phyloP scores from a whole-genome alignment of 805 yeast species.

The Cephaloascus albidus region DNA sequence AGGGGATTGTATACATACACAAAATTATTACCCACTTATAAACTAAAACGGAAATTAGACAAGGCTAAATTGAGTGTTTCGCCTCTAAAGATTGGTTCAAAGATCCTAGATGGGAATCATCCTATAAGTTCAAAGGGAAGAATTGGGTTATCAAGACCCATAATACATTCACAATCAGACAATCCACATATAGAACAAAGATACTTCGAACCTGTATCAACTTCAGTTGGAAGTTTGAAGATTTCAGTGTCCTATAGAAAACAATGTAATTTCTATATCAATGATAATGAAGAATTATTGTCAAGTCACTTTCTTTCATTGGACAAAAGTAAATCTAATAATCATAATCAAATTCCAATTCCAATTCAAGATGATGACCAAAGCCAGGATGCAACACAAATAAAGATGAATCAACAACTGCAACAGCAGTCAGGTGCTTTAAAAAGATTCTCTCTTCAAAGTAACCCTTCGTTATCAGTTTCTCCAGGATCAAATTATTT shows the following conservation, averaged over 20 bases:
- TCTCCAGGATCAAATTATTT: constrained; percentile 1
- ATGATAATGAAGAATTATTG: constrained; percentile 56
- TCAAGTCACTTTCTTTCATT: constrained; percentile 46
- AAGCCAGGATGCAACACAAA: constrained; percentile 1
- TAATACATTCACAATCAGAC: constrained; percentile 28
- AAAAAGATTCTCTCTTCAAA: constrained; percentile 1
- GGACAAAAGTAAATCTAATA: constrained; percentile 19
- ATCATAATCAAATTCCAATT: constrained; percentile 3
- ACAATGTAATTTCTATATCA: constrained; percentile 58
- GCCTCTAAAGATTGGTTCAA: constrained; percentile 41
- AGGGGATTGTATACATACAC: constrained; percentile 63
- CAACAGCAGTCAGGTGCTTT: constrained; percentile 2
- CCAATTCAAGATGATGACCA: constrained; percentile 3
- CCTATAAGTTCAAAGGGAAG: constrained; percentile 78
- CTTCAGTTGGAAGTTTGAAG: constrained; percentile 65
- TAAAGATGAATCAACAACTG: constrained; percentile 3
- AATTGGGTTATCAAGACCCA: constrained; percentile 69
- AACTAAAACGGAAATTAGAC: constrained; percentile 30
- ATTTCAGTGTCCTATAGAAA: constrained; percentile 74
- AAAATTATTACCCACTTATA: constrained; percentile 65
- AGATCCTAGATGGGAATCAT: constrained; percentile 66
- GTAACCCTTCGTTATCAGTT: constrained; percentile 2
- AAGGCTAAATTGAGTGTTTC: constrained; percentile 8
- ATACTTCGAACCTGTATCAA: constrained; percentile 59
- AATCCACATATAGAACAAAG: constrained; percentile 49